These are phyloP conservation scores for Diaporthe longicolla DNA, from an alignment of 2,329 filamentous ascomycete species.

Conservation along the genomic window DNA sequence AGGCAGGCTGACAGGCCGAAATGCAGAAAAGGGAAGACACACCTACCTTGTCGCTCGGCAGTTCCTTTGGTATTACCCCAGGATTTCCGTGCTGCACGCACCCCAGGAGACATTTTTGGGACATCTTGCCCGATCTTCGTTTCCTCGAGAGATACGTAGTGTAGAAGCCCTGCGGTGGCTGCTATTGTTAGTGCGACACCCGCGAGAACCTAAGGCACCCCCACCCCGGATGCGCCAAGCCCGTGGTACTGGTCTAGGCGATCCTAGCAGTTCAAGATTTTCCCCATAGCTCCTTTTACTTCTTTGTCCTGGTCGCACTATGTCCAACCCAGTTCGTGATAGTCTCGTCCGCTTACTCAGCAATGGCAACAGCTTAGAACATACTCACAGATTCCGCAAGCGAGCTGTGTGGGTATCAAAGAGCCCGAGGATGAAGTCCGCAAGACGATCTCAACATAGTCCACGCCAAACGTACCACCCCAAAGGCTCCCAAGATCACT, in stretches of 20 bases:
- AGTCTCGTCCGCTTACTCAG: not conserved
- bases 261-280: not conserved
- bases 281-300: too few relatives aligned
- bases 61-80: not conserved
- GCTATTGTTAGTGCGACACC: too few relatives aligned
- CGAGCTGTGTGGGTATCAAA: not conserved
- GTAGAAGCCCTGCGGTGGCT: too few relatives aligned
- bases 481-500: not conserved
- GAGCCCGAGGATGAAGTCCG: not conserved
- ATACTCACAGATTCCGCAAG: not conserved
- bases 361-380: not conserved
- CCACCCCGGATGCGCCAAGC: too few relatives aligned
- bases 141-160: too few relatives aligned
- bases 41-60: conserved; percentile 12
- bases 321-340: not conserved
- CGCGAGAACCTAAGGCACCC: too few relatives aligned
- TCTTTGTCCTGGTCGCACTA: not conserved
- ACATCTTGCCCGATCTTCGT: too few relatives aligned
- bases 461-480: too few relatives aligned
- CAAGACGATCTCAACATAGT: not conserved
- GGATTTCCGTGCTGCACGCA: not conserved
- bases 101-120: too few relatives aligned
- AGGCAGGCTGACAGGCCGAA: not conserved
- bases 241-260: too few relatives aligned
- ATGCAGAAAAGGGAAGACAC: not conserved